Conservation (phyloP, 768 basidiomycete genomes). For the Calocybe cyanea region DNA sequence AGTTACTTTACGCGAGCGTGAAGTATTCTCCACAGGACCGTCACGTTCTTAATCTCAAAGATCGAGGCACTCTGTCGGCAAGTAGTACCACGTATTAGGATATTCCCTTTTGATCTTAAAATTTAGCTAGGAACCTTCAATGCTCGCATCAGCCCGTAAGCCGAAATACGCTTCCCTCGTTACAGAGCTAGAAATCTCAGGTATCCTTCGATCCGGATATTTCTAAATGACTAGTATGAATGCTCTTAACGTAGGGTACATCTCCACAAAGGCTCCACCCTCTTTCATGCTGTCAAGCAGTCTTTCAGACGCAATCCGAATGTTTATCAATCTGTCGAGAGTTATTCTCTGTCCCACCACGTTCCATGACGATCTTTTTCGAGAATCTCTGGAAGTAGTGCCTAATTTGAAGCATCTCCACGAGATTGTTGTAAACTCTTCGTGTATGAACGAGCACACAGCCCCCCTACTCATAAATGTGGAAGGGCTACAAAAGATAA, state of each 20-base stretch:
- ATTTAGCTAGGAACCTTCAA: constrained; percentile 26
- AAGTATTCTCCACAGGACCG: constrained; percentile 35
- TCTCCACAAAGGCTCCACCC: constrained; percentile 25
- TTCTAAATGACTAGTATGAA: background rate
- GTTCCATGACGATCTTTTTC: constrained; percentile 31
- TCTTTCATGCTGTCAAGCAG: constrained; percentile 25
- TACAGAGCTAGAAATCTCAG: constrained; percentile 38
- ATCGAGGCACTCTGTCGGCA: constrained; percentile 30
- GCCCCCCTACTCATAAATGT: constrained; percentile 27
- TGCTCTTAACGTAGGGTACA: constrained; percentile 16
- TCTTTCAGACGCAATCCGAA: constrained; percentile 24
- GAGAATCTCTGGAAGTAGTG: constrained; percentile 22
- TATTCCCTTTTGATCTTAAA: background rate
- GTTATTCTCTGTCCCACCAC: constrained; percentile 31
- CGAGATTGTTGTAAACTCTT: constrained; percentile 30
- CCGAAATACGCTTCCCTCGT: constrained; percentile 39
- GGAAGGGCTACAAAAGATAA: constrained; percentile 25
- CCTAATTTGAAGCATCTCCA: constrained; percentile 17
- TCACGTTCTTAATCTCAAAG: constrained; percentile 31
- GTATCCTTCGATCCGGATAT: constrained; percentile 23
- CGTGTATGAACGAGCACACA: constrained; percentile 29
- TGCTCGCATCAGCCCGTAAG: constrained; percentile 36
- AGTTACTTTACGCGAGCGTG: constrained; percentile 41
- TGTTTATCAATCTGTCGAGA: constrained; percentile 29
- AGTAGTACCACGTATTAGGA: constrained; percentile 12